phyloP scores from a whole-genome alignment of 257 asterid genomes.

The Phtheirospermum japonicum region DNA sequence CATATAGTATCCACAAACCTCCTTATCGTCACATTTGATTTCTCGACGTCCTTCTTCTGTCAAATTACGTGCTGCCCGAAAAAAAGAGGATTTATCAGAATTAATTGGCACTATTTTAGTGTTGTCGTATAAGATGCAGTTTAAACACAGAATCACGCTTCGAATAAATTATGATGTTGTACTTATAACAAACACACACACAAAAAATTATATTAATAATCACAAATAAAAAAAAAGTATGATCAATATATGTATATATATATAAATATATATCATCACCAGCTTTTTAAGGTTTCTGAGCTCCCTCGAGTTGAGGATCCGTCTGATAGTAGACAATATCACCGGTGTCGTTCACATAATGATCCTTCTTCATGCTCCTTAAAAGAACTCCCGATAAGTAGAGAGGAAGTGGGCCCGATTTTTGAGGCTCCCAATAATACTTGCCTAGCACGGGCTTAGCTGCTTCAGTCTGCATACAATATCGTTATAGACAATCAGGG shows the following conservation, averaged over 20 bases:
- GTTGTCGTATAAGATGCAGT: background rate
- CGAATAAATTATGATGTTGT: background rate
- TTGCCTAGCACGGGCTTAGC: constrained; percentile 76
- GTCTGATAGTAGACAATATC: constrained; percentile 65
- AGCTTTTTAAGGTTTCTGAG: background rate
- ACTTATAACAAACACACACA: background rate
- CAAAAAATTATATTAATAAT: too few species aligned
- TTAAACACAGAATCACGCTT: background rate
- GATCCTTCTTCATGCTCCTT: constrained; percentile 67
- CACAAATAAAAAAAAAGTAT: too few species aligned
- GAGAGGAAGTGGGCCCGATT: constrained; percentile 69
- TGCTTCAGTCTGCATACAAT: constrained; percentile 61
- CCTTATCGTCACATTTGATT: constrained; percentile 91
- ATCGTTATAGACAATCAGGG: too few species aligned
- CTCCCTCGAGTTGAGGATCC: constrained; percentile 42
- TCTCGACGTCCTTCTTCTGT: constrained; percentile 91
- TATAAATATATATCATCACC: background rate
- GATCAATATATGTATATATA: too few species aligned
- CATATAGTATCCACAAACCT: constrained; percentile 86
- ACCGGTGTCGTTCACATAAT: constrained; percentile 68
- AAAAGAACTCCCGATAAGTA: constrained; percentile 57
- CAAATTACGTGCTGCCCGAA: constrained; percentile 71
- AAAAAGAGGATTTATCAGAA: too few species aligned
- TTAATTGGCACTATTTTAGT: too few species aligned
- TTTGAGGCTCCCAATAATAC: constrained; percentile 73